Percentiles rank a stretch among this genome's conserved stretches.
These are phyloP conservation scores for Colletotrichum sansevieriae DNA, from an alignment of 2,329 filamentous ascomycete species.

Conservation along the genomic window DNA sequence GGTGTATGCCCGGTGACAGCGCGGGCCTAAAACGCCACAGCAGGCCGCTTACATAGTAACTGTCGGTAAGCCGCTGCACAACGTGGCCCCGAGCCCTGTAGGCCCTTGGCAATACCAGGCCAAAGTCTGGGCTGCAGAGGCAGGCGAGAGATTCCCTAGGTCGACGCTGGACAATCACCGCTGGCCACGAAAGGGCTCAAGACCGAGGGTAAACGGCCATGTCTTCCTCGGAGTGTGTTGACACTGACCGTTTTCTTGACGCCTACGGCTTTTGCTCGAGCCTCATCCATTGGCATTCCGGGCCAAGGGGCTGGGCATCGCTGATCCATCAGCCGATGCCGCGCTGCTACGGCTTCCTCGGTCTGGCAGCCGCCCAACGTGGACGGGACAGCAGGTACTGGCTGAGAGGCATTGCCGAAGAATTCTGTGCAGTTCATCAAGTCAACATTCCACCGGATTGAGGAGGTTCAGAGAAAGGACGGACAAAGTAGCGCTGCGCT, in stretches of 20 bases:
- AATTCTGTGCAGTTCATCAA: too few relatives aligned
- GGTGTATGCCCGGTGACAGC: background rate
- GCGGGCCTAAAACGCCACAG: slow-evolving; percentile 5
- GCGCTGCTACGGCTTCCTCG: too few relatives aligned
- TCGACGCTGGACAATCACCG: too few relatives aligned
- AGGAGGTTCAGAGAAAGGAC: too few relatives aligned
- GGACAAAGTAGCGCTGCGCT: too few relatives aligned
- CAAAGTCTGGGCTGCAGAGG: background rate
- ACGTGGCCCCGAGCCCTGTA: slow-evolving; percentile 32
- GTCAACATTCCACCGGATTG: too few relatives aligned
- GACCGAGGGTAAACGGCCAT: too few relatives aligned
- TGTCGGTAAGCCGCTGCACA: slow-evolving; percentile 20
- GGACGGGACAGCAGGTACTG: too few relatives aligned
- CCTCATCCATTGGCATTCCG: slow-evolving; percentile 36
- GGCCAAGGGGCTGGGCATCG: slow-evolving; percentile 34
- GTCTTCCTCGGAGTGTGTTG: background rate
- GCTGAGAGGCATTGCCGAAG: too few relatives aligned
- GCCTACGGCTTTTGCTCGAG: slow-evolving; percentile 29
- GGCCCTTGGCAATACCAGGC: slow-evolving; percentile 28
- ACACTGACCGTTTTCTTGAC: slow-evolving; percentile 1
- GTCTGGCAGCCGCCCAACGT: too few relatives aligned
- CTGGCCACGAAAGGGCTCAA: too few relatives aligned
- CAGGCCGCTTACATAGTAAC: slow-evolving; percentile 23
- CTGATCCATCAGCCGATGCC: slow-evolving; percentile 15
- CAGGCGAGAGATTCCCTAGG: too few relatives aligned